Base-by-base conservation (phyloP, 2,329 filamentous ascomycete genomes). In the Arthrobotrys megalospora region DNA sequence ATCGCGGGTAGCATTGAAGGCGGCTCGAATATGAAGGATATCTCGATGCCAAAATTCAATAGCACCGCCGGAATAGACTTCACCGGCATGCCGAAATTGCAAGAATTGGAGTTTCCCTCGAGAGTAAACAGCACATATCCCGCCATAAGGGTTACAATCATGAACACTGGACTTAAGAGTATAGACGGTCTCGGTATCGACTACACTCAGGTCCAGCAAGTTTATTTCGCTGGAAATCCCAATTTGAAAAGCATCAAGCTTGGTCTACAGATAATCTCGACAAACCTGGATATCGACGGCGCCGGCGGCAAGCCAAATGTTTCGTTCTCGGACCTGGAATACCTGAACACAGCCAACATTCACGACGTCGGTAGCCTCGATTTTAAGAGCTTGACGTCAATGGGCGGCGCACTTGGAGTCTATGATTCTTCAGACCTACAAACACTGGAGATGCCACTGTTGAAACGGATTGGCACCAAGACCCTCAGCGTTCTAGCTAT, bases 341-440 rank as follows among this genome's bases (percentile, higher is more conserved):
- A 78, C 34, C 12, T 78, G 34, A 78, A 78, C 21, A 78, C 75
- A 6, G 75, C 75, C 32, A 78, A 78, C 32, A 78, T 78, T 28
- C 75, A 78, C 36, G 62, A 72, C 28, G 62, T 78, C 4, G 62
- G 75, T 21, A 41, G 41, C 6, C 60, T 72, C 7, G 53, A 68
- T 50, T 72, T 78, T 28, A 16, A 8, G 28, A 78, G 64, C 11
- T 24, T 78, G 1, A 64, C 16, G 36, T 55, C 36, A 0, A 67
- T 78, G 67, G 75, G 75, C 3, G 75, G 75, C 7, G 75, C 75
- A 6, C 75, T 78, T 16, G 75, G 75, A 14, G 75, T 78, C 14
- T 78, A 78, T 16, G 75, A 78, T 64, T 72, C 67, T 6, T 41
- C 62, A 7, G 32, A 62, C n/a, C 21, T 78, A 7, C 36, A 43